These are phyloP conservation scores for Mycosarcoma mackinlayi DNA, from an alignment of 1,284 basidiomycete genomes.

Conservation along the genomic window DNA sequence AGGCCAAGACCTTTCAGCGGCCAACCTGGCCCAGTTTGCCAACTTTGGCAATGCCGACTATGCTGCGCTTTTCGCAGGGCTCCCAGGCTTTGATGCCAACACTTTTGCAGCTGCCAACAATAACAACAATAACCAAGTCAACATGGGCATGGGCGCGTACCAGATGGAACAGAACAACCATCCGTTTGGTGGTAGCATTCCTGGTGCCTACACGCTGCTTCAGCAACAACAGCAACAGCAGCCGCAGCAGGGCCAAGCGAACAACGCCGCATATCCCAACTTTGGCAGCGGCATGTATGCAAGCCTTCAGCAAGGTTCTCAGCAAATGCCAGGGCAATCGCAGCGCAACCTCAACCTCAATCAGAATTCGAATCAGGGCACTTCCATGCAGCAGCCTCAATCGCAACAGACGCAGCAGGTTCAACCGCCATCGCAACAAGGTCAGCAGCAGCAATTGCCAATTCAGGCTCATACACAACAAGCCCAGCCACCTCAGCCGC, in stretches of 20 bases:
- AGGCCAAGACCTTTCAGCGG: conserved; percentile 14
- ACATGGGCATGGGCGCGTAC: conserved; percentile 36
- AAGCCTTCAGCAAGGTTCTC: conserved; percentile 20
- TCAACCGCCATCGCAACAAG: conserved; percentile 15
- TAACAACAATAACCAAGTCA: conserved; percentile 28
- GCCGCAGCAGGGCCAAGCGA: conserved; percentile 9
- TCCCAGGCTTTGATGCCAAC: conserved; percentile 40
- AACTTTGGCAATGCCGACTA: conserved; percentile 35
- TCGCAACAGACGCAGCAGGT: conserved; percentile 1
- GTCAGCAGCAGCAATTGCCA: not conserved
- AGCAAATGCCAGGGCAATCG: conserved; percentile 19
- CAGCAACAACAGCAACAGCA: conserved; percentile 15
- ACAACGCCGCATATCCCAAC: conserved; percentile 13
- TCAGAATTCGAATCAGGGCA: conserved; percentile 11
- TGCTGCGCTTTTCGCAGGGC: conserved; percentile 39
- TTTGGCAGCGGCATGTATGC: conserved; percentile 23
- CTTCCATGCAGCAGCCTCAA: conserved; percentile 16
- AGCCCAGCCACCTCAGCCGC: conserved; percentile 3
- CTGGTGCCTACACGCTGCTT: conserved; percentile 56
- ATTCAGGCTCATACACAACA: conserved; percentile 20
- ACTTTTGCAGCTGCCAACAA: conserved; percentile 22
- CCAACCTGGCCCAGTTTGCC: conserved; percentile 33
- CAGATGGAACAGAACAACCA: conserved; percentile 46
- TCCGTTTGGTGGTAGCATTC: conserved; percentile 56
- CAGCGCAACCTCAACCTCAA: conserved; percentile 23